Conservation (phyloP, 352 stramenopile species). For the Globisporangium barbulae region DNA sequence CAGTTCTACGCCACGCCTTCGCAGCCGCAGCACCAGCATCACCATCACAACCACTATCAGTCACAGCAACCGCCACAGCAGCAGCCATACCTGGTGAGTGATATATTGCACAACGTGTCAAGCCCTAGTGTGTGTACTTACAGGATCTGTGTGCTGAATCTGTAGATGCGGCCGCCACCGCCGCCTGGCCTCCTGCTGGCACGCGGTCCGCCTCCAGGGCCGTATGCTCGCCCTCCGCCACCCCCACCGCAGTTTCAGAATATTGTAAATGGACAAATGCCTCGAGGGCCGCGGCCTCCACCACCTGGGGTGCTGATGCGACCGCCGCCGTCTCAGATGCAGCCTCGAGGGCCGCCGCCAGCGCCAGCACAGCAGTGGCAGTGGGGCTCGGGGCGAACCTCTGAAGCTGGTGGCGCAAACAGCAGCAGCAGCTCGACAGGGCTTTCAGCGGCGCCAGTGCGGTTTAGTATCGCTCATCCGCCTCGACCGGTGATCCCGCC, state of each 20-base stretch:
- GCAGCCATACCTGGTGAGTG: conserved; percentile 12
- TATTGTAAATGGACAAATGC: not conserved
- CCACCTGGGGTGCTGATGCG: conserved; percentile 16
- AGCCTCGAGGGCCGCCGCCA: not conserved
- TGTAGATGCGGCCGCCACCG: conserved; percentile 33
- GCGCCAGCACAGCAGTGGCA: conserved; percentile 48
- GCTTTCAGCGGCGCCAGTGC: conserved; percentile 31
- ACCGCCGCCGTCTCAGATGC: conserved; percentile 15
- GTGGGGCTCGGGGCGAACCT: conserved; percentile 46
- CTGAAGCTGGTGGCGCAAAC: not conserved
- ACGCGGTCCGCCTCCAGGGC: conserved; percentile 12
- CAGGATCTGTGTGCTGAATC: not conserved
- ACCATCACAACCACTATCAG: conserved; percentile 9
- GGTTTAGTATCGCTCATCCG: conserved; percentile 35
- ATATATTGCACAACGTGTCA: not conserved
- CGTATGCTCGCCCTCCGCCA: conserved; percentile 14
- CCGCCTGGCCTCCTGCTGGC: conserved; percentile 27
- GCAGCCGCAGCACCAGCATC: conserved; percentile 10
- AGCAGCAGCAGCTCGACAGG: conserved; percentile 20
- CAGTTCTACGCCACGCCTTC: conserved; percentile 53
- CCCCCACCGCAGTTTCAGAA: conserved; percentile 14
- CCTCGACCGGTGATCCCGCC: conserved; percentile 16
- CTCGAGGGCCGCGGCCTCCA: conserved; percentile 11
- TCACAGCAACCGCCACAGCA: conserved; percentile 6
- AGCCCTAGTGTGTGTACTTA: not conserved